A percentile compares a stretch with the other conserved stretches of the same genome.
Conservation (phyloP, 495 filamentous ascomycete genomes). For the Tuber microsphaerosporum region DNA sequence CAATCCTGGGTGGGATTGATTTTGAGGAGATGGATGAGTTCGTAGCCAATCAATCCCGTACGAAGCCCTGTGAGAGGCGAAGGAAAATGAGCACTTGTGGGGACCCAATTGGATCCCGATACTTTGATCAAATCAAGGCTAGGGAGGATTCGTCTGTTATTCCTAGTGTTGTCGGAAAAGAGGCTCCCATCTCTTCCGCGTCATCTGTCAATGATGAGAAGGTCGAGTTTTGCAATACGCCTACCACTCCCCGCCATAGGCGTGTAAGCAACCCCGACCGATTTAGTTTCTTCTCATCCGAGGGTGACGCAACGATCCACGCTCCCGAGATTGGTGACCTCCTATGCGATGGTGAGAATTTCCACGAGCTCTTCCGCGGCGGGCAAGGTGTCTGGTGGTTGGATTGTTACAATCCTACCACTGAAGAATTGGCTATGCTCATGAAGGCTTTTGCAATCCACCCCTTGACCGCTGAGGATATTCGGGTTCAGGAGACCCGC, state of each 20-base stretch:
- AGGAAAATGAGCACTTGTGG: slow-evolving; percentile 64
- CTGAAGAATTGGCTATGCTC: slow-evolving; percentile 83
- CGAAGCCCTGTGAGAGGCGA: slow-evolving; percentile 51
- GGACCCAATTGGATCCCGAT: slow-evolving; percentile 24
- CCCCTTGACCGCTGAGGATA: slow-evolving; percentile 89
- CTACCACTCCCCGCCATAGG: slow-evolving; percentile 27
- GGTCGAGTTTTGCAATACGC: slow-evolving; percentile 30
- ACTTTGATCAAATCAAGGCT: slow-evolving; percentile 20
- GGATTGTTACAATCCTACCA: slow-evolving; percentile 82
- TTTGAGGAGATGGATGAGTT: slow-evolving; percentile 43
- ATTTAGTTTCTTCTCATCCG: slow-evolving; percentile 94
- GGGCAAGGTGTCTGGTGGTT: slow-evolving; percentile 95
- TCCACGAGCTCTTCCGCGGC: slow-evolving; percentile 81
- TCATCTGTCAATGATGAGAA: slow-evolving; percentile 29
- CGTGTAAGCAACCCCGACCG: slow-evolving; percentile 57
- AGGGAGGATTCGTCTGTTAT: slow-evolving; percentile 8
- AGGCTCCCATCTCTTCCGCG: slow-evolving; percentile 40
- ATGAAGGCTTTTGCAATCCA: slow-evolving; percentile 92
- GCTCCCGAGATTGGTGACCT: slow-evolving; percentile 80
- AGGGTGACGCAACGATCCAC: slow-evolving; percentile 83
- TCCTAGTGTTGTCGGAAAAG: slow-evolving; percentile 32
- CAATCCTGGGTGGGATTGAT: slow-evolving; percentile 36
- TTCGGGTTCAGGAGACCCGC: slow-evolving; percentile 90
- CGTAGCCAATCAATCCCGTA: slow-evolving; percentile 53
- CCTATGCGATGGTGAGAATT: slow-evolving; percentile 76